phyloP scores from a whole-genome alignment of 306 rosid genomes.

The Vigna angularis region DNA sequence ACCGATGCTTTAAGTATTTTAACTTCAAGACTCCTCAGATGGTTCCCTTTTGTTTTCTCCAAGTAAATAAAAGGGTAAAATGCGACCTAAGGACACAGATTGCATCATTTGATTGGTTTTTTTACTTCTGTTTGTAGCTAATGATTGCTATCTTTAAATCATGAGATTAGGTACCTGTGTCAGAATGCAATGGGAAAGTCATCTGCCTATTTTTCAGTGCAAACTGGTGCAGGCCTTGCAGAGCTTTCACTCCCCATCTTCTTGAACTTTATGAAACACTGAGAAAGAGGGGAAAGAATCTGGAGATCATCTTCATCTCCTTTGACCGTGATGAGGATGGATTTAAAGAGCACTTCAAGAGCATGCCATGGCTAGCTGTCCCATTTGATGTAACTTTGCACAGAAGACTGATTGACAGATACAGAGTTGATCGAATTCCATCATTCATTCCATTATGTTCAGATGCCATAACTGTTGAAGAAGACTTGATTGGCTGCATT shows the following conservation, averaged over 20 bases:
- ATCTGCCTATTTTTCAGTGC: conserved; percentile 84
- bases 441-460: conserved; percentile 65
- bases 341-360: conserved; percentile 67
- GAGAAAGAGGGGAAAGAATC: conserved; percentile 52
- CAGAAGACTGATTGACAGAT: conserved; percentile 61
- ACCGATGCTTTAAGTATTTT: background rate
- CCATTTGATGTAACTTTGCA: conserved; percentile 68
- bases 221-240: conserved; percentile 96
- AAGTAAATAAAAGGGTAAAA: background rate
- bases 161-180: conserved; percentile 71
- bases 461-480: conserved; percentile 57
- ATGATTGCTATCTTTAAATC: conserved; percentile 37
- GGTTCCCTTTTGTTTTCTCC: background rate
- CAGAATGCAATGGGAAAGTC: conserved; percentile 71
- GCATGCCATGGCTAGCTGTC: conserved; percentile 89
- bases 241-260: conserved; percentile 72
- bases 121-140: conserved; percentile 33
- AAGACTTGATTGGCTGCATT: conserved; percentile 71
- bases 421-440: conserved; percentile 71
- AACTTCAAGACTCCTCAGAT: conserved; percentile 16
- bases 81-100: background rate
- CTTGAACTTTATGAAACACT: conserved; percentile 65
- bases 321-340: conserved; percentile 68
- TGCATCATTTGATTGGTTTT: conserved; percentile 27
- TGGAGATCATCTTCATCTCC: conserved; percentile 82